Conservation (phyloP, 1,284 basidiomycete genomes). For the Sanghuangporus baumii region DNA sequence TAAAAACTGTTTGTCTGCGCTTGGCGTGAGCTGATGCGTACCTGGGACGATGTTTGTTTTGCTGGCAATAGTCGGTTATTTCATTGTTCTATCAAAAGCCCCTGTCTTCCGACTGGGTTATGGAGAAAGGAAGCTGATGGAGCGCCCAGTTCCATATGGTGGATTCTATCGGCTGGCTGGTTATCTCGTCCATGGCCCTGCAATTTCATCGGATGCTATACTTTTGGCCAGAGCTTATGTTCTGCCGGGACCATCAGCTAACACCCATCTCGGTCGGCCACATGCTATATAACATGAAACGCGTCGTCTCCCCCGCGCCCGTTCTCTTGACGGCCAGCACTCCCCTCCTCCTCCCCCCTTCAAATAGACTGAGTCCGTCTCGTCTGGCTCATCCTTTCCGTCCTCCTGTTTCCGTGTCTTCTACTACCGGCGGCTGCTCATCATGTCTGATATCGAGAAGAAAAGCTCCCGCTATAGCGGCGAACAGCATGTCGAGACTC, state of each 20-base stretch:
- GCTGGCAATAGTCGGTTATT: neutral
- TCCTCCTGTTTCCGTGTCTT: neutral
- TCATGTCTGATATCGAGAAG: slow-evolving; percentile 11
- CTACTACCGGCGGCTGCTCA: neutral
- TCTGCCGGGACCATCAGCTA: neutral
- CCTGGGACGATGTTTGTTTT: neutral
- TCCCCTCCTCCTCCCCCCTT: neutral
- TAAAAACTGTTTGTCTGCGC: neutral
- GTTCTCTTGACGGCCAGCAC: neutral
- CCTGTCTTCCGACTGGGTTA: neutral
- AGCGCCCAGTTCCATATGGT: neutral
- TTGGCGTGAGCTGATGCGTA: neutral
- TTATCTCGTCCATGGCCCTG: neutral
- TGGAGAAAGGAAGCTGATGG: neutral
- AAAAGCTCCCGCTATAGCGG: neutral
- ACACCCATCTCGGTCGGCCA: neutral
- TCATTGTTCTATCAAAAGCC: neutral
- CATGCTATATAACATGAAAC: neutral
- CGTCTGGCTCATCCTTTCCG: neutral
- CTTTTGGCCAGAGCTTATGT: neutral
- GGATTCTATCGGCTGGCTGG: neutral
- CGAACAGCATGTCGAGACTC: neutral
- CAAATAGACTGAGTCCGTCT: neutral
- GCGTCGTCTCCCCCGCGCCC: neutral
- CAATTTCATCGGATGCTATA: no score